A percentile compares a stretch with the other conserved stretches of the same genome.
phyloP scores from a whole-genome alignment of 768 basidiomycete genomes.

The Heimioporus sp. region DNA sequence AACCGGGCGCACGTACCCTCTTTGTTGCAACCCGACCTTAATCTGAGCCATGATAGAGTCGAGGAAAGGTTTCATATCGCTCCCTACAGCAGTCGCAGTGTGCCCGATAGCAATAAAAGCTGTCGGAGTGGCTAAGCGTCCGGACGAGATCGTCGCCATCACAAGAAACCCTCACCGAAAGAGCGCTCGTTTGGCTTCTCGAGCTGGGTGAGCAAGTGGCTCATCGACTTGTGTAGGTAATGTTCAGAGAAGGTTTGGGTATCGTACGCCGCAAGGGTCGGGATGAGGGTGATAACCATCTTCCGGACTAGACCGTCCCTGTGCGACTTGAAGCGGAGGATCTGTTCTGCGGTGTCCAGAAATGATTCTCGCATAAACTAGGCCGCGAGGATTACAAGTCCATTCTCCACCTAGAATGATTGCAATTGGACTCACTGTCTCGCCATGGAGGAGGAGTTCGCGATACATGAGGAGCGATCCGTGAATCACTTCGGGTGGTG shows the following conservation, averaged over 20 bases:
- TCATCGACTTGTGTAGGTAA: constrained; percentile 93
- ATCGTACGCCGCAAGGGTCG: constrained; percentile 92
- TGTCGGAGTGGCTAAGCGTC: constrained; percentile 26
- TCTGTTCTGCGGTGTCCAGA: constrained; percentile 83
- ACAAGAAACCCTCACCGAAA: constrained; percentile 53
- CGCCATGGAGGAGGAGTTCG: constrained; percentile 88
- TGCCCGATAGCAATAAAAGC: constrained; percentile 97
- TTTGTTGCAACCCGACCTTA: constrained; percentile 81
- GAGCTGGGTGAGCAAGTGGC: constrained; percentile 81
- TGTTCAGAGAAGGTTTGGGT: constrained; percentile 88
- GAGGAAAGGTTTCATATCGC: constrained; percentile 94
- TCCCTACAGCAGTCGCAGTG: constrained; percentile 85
- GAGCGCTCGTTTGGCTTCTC: constrained; percentile 87
- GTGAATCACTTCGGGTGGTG: constrained; percentile 85
- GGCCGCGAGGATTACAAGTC: constrained; percentile 1
- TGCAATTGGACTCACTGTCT: constrained; percentile 61
- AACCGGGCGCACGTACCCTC: constrained; percentile 57
- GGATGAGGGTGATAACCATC: constrained; percentile 95
- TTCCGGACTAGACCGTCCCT: constrained; percentile 86
- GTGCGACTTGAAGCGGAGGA: constrained; percentile 84
- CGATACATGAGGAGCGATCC: constrained; percentile 91
- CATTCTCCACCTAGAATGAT: background rate
- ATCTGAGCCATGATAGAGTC: constrained; percentile 89
- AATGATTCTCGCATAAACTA: constrained; percentile 91
- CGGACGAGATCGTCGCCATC: constrained; percentile 5